Conservation (phyloP, 140 eudicot genomes). For the Erigeron philadelphicus region DNA sequence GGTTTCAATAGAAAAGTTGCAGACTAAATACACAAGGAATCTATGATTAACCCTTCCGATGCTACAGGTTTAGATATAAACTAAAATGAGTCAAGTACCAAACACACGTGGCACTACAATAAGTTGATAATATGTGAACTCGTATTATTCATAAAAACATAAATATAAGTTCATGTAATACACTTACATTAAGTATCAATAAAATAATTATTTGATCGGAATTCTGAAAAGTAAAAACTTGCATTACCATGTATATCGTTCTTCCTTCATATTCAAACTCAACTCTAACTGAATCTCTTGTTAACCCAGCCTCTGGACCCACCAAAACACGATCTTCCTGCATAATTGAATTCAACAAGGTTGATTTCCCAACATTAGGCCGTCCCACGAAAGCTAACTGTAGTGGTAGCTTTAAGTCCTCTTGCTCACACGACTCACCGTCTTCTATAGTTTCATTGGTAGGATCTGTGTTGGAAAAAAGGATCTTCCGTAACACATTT, state of each 20-base stretch:
- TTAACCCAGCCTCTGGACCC: slow-evolving; percentile 98
- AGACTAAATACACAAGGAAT: background rate
- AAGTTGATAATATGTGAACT: background rate
- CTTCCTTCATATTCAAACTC: slow-evolving; percentile 73
- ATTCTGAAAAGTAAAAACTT: background rate
- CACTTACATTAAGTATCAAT: background rate
- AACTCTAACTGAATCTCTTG: slow-evolving; percentile 88
- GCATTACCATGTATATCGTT: slow-evolving; percentile 58
- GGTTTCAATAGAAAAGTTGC: background rate
- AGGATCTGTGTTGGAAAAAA: slow-evolving; percentile 19
- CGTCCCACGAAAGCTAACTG: slow-evolving; percentile 93
- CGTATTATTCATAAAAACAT: background rate
- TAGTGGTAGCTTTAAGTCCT: slow-evolving; percentile 66
- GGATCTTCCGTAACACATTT: background rate
- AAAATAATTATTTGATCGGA: background rate
- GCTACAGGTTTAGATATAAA: background rate
- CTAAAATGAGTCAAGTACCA: background rate
- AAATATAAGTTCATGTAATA: background rate
- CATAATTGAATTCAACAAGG: slow-evolving; percentile 71
- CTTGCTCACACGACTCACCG: slow-evolving; percentile 37
- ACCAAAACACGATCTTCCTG: slow-evolving; percentile 93
- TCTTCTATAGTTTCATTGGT: slow-evolving; percentile 41
- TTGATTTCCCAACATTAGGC: slow-evolving; percentile 96
- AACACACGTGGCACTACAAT: background rate
- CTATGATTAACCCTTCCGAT: background rate